phyloP scores from a whole-genome alignment of 169 alveolate genomes.

The Plasmodium billcollinsi region DNA sequence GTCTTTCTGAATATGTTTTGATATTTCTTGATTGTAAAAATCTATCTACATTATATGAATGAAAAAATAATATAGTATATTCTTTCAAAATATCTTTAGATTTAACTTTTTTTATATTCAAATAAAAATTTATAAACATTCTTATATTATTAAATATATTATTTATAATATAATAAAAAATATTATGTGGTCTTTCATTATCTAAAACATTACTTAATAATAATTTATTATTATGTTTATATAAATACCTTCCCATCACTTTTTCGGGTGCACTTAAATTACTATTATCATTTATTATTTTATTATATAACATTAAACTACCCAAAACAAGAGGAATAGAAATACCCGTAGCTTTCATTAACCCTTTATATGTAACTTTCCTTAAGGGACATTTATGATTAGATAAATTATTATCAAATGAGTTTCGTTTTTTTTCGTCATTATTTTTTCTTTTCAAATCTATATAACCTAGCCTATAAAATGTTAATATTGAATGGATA shows the following conservation, averaged over 20 bases:
- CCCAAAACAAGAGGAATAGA: conserved; percentile 45
- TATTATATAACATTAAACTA: conserved; percentile 43
- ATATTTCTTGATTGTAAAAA: conserved; percentile 62
- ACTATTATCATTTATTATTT: conserved; percentile 23
- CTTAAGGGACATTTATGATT: conserved; percentile 11
- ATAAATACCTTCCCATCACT: conserved; percentile 48
- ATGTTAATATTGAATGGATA: background rate
- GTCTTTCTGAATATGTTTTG: conserved; percentile 61
- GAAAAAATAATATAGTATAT: conserved; percentile 69
- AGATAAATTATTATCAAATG: conserved; percentile 3
- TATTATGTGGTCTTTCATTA: conserved; percentile 30
- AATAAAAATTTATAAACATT: conserved; percentile 50
- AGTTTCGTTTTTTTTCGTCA: conserved; percentile 33
- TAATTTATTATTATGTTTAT: conserved; percentile 37
- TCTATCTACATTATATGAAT: conserved; percentile 66
- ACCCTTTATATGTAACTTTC: conserved; percentile 21
- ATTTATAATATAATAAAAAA: conserved; percentile 27
- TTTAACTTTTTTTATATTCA: conserved; percentile 37
- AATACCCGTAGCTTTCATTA: conserved; percentile 38
- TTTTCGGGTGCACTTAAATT: conserved; percentile 59
- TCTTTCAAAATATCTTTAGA: conserved; percentile 31
- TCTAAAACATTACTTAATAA: conserved; percentile 2
- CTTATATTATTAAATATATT: conserved; percentile 31
- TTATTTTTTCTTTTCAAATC: conserved; percentile 27
- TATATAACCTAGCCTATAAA: conserved; percentile 22